phyloP scores from a whole-genome alignment of 345 rosid genomes.

The Moricandia moricandioides region DNA sequence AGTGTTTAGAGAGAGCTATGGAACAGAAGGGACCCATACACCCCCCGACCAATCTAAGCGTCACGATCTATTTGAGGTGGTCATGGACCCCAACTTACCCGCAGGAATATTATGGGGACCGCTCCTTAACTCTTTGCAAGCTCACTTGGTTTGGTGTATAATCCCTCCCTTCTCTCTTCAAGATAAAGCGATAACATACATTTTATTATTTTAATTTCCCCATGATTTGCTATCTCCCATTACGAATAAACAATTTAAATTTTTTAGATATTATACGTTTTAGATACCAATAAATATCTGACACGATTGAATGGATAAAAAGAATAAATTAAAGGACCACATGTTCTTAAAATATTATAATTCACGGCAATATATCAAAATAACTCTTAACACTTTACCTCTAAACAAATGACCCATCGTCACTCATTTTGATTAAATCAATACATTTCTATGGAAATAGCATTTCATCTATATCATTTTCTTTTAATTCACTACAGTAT shows the following conservation, averaged over 20 bases:
- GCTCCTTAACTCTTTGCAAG: constrained; percentile 29
- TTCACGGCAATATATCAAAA: neutral
- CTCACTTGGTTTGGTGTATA: constrained; percentile 12
- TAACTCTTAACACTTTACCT: neutral
- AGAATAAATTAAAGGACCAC: neutral
- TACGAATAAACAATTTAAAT: neutral
- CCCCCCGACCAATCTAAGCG: too few species aligned
- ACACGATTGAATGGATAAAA: neutral
- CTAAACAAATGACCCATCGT: constrained; percentile 16
- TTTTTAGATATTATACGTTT: constrained; percentile 12
- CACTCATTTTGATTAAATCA: neutral
- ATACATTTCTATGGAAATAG: too few species aligned
- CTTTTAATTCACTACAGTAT: neutral
- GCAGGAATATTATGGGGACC: constrained; percentile 36
- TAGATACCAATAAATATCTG: neutral
- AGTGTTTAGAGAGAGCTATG: neutral
- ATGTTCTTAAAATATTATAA: neutral
- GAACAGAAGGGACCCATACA: too few species aligned
- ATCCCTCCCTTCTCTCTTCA: neutral
- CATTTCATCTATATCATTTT: neutral
- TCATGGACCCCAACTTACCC: constrained; percentile 22
- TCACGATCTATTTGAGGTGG: neutral
- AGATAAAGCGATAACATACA: neutral
- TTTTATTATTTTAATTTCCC: neutral
- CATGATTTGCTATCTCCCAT: neutral